Evolutionary conservation across 1,284 basidiomycete genomes (phyloP).

Genomic region (Sphaerobolus stellatus): DNA sequence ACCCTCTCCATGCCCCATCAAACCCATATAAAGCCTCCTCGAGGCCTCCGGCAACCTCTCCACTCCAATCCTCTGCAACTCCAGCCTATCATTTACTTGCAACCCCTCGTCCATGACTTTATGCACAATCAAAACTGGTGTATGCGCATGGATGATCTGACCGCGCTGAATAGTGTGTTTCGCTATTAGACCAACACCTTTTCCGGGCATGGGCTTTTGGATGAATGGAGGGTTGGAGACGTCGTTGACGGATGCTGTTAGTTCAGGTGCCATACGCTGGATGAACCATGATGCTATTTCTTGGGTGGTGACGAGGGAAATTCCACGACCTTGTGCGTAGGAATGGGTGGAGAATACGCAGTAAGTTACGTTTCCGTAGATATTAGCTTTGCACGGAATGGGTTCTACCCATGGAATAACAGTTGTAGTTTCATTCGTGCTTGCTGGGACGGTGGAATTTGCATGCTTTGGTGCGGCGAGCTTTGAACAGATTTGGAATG

Average conservation of each 20-base stretch:
- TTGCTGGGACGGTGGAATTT: too few relatives aligned
- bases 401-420: too few relatives aligned
- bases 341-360: background rate
- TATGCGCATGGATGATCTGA: background rate
- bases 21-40: background rate
- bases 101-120: background rate
- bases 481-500: too few relatives aligned
- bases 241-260: background rate
- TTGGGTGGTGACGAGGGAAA: constrained; percentile 1
- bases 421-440: too few relatives aligned
- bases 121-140: constrained; percentile 1
- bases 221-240: background rate
- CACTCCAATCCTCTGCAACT: background rate
- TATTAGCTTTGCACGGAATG: too few relatives aligned
- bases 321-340: constrained; percentile 2
- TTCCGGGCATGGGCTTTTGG: background rate
- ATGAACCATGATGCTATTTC: background rate
- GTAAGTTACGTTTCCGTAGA: too few relatives aligned
- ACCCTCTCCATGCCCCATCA: background rate
- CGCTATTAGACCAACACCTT: background rate
- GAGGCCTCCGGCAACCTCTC: background rate
- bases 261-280: background rate
- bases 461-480: too few relatives aligned
- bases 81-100: background rate
- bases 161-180: constrained; percentile 2